These are phyloP conservation scores for Mixia osmundae DNA, from an alignment of 1,284 basidiomycete genomes.

Conservation along the genomic window DNA sequence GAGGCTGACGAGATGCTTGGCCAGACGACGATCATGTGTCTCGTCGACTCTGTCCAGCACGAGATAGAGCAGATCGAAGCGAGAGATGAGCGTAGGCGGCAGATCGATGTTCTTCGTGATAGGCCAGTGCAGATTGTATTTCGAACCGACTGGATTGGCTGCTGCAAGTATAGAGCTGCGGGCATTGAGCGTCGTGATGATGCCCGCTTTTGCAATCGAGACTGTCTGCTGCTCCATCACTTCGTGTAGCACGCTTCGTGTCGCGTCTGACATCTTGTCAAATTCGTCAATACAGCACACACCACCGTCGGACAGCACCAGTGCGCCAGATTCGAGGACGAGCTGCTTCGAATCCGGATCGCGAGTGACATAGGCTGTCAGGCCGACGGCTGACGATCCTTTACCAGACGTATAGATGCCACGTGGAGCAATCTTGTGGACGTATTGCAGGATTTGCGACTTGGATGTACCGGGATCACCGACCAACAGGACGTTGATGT, in stretches of 20 bases:
- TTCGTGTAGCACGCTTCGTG: conserved; percentile 89
- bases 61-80: conserved; percentile 94
- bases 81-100: conserved; percentile 87
- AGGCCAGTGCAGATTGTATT: conserved; percentile 37
- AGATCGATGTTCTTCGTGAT: conserved; percentile 35
- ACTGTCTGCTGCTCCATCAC: conserved; percentile 99
- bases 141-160: conserved; percentile 87
- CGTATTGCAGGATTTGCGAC: conserved; percentile 86
- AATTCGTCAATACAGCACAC: conserved; percentile 99
- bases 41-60: conserved; percentile 91
- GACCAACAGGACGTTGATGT: conserved; percentile 91
- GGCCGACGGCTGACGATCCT: conserved; percentile 90
- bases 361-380: conserved; percentile 92
- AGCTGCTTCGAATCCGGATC: conserved; percentile 96
- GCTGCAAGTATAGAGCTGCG: conserved; percentile 91
- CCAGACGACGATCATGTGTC: conserved; percentile 59
- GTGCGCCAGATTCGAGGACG: conserved; percentile 86
- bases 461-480: conserved; percentile 97
- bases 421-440: conserved; percentile 92
- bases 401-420: conserved; percentile 95
- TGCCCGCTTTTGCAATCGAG: conserved; percentile 97
- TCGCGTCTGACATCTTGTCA: conserved; percentile 96
- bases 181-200: conserved; percentile 94
- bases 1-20: conserved; percentile 74
- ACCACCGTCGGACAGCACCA: conserved; percentile 89